Conservation (phyloP, 306 rosid species). For the Echinosophora koreensis region DNA sequence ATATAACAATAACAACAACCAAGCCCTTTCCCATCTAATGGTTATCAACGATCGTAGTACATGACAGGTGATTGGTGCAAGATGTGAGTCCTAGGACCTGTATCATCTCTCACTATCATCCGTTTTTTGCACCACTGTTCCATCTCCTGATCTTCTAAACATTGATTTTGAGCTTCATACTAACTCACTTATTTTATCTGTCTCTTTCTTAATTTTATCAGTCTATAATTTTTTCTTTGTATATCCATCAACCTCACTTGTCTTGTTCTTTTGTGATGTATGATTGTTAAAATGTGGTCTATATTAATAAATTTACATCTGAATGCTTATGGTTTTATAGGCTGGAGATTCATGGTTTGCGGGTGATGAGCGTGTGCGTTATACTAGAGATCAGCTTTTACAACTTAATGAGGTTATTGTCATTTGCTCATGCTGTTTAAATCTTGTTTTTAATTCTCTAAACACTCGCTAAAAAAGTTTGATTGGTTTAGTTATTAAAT, state of each 20-base stretch:
- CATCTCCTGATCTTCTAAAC: too few relatives aligned
- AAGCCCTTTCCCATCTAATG: too few relatives aligned
- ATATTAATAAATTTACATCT: conserved; percentile 19
- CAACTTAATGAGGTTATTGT: conserved; percentile 67
- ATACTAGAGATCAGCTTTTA: conserved; percentile 71
- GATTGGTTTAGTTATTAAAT: background rate
- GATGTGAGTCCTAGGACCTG: too few relatives aligned
- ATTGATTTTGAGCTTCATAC: too few relatives aligned
- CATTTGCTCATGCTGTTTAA: conserved; percentile 6
- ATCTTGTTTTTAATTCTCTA: background rate
- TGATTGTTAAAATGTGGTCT: background rate
- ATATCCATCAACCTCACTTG: background rate
- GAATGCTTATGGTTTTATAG: conserved; percentile 47
- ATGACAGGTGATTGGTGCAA: too few relatives aligned
- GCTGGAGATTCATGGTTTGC: conserved; percentile 76
- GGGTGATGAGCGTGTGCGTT: conserved; percentile 69
- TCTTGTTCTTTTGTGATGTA: conserved; percentile 9
- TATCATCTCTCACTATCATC: too few relatives aligned
- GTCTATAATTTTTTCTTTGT: too few relatives aligned
- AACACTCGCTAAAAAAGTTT: background rate
- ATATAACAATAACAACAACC: too few relatives aligned
- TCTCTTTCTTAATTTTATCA: too few relatives aligned
- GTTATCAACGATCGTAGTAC: too few relatives aligned
- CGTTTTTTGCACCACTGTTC: too few relatives aligned
- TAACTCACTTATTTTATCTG: too few relatives aligned